A percentile compares a stretch with the other conserved stretches of the same genome.
phyloP scores from a whole-genome alignment of 805 yeast genomes.

The Ogataea nakhonphanomensis region DNA sequence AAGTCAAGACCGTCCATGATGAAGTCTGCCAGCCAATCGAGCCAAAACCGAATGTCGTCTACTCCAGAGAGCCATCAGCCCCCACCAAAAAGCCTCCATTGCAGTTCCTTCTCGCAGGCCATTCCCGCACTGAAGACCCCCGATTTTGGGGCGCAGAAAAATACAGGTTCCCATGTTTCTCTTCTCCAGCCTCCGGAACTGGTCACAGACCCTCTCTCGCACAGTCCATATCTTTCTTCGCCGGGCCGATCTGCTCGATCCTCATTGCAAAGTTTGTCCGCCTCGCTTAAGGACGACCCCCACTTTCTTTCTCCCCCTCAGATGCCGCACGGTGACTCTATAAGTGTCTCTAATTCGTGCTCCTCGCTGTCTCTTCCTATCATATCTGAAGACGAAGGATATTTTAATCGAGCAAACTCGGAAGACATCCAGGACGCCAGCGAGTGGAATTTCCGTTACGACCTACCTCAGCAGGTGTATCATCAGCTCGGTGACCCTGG shows the following conservation, averaged over 20 bases:
- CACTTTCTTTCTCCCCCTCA: constrained; percentile 10
- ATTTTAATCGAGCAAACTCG: neutral
- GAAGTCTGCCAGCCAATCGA: constrained; percentile 17
- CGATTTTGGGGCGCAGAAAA: constrained; percentile 2
- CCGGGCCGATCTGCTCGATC: constrained; percentile 9
- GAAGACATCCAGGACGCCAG: constrained; percentile 1
- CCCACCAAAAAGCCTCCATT: constrained; percentile 1
- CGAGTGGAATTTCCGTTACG: constrained; percentile 3
- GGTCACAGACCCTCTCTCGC: constrained; percentile 10
- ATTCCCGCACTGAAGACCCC: constrained; percentile 13
- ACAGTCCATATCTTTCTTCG: constrained; percentile 11
- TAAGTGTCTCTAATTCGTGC: constrained; percentile 15
- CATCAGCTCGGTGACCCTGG: constrained; percentile 1
- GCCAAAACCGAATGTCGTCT: neutral
- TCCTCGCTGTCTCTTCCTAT: constrained; percentile 21
- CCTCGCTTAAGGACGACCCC: constrained; percentile 10
- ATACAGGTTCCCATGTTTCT: neutral
- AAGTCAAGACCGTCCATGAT: constrained; percentile 29
- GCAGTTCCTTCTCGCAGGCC: constrained; percentile 4
- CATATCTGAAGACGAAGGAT: constrained; percentile 22
- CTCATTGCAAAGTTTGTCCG: constrained; percentile 7
- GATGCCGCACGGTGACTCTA: constrained; percentile 1
- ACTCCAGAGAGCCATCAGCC: constrained; percentile 1
- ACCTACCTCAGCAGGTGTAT: constrained; percentile 1
- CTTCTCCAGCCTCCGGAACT: constrained; percentile 11